A percentile compares a stretch with the other conserved stretches of the same genome.
These are phyloP conservation scores for Solanum peruvianum DNA, from an alignment of 257 asterid genomes.

Conservation along the genomic window DNA sequence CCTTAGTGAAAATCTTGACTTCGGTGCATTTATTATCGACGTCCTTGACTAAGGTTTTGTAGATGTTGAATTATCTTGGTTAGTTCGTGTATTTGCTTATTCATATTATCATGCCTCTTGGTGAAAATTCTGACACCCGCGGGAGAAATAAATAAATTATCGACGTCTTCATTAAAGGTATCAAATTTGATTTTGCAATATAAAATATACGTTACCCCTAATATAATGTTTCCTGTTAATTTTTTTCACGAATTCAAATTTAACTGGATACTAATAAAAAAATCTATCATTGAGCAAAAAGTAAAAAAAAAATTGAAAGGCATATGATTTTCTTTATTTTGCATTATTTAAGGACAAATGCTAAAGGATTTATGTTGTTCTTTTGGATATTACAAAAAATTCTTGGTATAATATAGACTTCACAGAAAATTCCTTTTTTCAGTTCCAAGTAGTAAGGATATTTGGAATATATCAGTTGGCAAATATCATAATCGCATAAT, in stretches of 20 bases:
- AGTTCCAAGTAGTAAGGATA: not conserved
- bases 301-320: not conserved
- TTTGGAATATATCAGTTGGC: not conserved
- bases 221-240: no score
- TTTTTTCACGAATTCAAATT: not conserved
- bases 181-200: no score
- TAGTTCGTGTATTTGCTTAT: not conserved
- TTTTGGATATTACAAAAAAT: not conserved
- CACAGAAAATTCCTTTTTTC: not conserved
- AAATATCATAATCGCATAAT: not conserved
- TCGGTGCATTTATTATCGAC: no score
- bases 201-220: not conserved
- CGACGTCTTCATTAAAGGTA: not conserved
- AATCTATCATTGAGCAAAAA: not conserved
- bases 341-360: not conserved
- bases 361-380: not conserved
- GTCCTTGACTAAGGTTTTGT: no score
- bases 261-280: not conserved
- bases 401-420: not conserved
- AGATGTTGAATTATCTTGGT: not conserved
- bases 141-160: not conserved
- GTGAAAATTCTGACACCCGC: not conserved
- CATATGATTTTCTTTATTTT: not conserved
- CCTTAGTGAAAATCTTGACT: no score
- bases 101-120: not conserved